Conservation (phyloP, 257 asterid genomes). For the Cordia subcordata region DNA sequence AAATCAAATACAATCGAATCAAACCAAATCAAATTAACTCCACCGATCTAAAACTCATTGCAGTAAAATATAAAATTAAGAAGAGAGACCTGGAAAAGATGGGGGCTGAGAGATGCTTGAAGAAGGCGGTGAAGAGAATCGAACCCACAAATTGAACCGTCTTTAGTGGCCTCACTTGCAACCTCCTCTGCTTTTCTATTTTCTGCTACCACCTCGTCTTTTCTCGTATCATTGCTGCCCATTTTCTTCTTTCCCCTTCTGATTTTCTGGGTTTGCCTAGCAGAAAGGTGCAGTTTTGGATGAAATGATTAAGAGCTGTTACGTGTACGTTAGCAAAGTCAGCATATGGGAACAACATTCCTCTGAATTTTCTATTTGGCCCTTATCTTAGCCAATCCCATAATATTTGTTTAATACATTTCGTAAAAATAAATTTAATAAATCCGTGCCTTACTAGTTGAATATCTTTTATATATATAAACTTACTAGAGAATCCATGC, state of each 20-base stretch:
- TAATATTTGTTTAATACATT: too few species aligned
- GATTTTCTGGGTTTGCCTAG: too few species aligned
- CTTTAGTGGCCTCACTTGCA: slow-evolving; percentile 19
- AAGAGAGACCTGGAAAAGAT: slow-evolving; percentile 56
- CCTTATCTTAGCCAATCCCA: too few species aligned
- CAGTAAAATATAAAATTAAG: background rate
- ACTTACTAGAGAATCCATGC: too few species aligned
- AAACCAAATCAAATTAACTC: too few species aligned
- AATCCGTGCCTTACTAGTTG: too few species aligned
- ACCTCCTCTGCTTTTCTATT: slow-evolving; percentile 21
- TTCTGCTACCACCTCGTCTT: slow-evolving; percentile 25
- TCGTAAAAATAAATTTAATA: too few species aligned
- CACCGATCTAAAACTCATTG: background rate
- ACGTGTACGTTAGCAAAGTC: too few species aligned
- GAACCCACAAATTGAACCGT: slow-evolving; percentile 79
- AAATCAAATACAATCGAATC: background rate
- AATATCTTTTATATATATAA: too few species aligned
- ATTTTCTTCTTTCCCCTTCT: slow-evolving; percentile 21
- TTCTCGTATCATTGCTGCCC: slow-evolving; percentile 39
- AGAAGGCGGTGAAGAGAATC: slow-evolving; percentile 83
- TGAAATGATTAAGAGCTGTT: background rate
- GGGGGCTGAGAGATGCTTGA: slow-evolving; percentile 67
- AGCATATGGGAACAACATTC: too few species aligned
- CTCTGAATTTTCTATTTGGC: too few species aligned
- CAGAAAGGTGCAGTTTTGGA: too few species aligned